Evolutionary conservation across 306 rosid species (phyloP).

Genomic region (Castanea mollissima): DNA sequence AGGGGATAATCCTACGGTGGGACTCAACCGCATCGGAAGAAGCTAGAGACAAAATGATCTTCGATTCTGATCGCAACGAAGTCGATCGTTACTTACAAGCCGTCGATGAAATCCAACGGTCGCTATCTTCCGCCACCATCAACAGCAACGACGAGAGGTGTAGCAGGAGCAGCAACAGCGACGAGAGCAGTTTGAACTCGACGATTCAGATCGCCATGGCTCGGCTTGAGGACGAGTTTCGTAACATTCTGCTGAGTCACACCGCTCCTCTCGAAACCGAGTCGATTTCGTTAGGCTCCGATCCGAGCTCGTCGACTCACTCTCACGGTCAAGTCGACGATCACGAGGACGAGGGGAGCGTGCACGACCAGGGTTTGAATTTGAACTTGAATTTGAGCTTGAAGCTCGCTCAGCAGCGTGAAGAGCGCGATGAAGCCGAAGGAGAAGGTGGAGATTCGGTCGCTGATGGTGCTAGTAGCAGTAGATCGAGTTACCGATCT

Average conservation of each 20-base stretch:
- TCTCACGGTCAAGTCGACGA: neutral
- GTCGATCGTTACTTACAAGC: slow-evolving; percentile 79
- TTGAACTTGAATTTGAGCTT: too few species aligned
- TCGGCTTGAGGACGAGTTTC: slow-evolving; percentile 91
- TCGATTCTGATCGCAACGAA: slow-evolving; percentile 70
- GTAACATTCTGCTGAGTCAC: slow-evolving; percentile 71
- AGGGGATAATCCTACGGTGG: slow-evolving; percentile 83
- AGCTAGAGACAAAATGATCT: slow-evolving; percentile 74
- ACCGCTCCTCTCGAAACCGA: slow-evolving; percentile 67
- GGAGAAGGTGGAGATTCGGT: slow-evolving; percentile 1
- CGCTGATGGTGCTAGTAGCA: slow-evolving; percentile 11
- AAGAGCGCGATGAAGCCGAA: neutral
- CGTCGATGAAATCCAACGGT: slow-evolving; percentile 90
- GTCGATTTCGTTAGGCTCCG: slow-evolving; percentile 29
- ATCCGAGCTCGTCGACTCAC: slow-evolving; percentile 46
- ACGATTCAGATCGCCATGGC: slow-evolving; percentile 99
- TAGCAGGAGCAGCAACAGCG: slow-evolving; percentile 40
- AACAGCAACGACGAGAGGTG: slow-evolving; percentile 17
- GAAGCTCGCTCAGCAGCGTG: too few species aligned
- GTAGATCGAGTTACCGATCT: slow-evolving; percentile 52
- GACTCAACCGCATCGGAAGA: slow-evolving; percentile 94
- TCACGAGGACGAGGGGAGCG: neutral
- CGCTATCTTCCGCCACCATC: slow-evolving; percentile 61
- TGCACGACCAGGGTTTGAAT: neutral
- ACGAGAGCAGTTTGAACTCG: slow-evolving; percentile 54